Conservation (phyloP, 2,329 filamentous ascomycete genomes). For the Blastomyces emzantsi region DNA sequence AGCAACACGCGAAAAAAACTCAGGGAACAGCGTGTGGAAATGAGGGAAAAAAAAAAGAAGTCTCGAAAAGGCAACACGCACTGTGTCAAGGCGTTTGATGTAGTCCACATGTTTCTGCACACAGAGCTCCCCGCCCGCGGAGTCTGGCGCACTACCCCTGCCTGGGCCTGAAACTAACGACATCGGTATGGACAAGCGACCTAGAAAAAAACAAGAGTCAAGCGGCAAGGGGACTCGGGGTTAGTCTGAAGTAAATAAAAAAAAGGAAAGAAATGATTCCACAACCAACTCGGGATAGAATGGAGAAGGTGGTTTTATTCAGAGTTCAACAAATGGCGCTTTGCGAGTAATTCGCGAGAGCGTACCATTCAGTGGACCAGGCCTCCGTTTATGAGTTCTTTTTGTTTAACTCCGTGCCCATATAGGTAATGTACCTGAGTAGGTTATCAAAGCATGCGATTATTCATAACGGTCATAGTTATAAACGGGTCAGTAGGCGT, state of each 20-base stretch:
- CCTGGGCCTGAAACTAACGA: constrained; percentile 54
- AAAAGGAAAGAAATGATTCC: not conserved
- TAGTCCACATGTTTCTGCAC: constrained; percentile 74
- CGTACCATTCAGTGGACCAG: not conserved
- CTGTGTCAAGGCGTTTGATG: constrained; percentile 82
- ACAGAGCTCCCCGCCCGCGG: constrained; percentile 44
- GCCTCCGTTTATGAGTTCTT: not conserved
- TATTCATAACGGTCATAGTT: not conserved
- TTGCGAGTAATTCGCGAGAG: not conserved
- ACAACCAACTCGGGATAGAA: not conserved
- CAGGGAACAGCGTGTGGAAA: constrained; percentile 9
- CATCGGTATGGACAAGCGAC: constrained; percentile 33
- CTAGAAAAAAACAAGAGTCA: not conserved
- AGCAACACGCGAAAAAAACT: not conserved
- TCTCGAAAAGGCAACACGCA: constrained; percentile 34
- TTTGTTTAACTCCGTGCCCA: not conserved
- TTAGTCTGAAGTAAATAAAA: not conserved
- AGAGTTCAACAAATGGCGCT: not conserved
- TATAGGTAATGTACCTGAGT: not conserved
- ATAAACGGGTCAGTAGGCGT: not conserved
- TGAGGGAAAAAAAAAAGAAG: not conserved
- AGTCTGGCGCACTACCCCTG: constrained; percentile 36
- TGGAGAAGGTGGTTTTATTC: not conserved
- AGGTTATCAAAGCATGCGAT: not conserved
- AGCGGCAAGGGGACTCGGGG: not conserved